These are phyloP conservation scores for Wickerhamiella siamensis DNA, from an alignment of 805 yeast species.

Conservation along the genomic window DNA sequence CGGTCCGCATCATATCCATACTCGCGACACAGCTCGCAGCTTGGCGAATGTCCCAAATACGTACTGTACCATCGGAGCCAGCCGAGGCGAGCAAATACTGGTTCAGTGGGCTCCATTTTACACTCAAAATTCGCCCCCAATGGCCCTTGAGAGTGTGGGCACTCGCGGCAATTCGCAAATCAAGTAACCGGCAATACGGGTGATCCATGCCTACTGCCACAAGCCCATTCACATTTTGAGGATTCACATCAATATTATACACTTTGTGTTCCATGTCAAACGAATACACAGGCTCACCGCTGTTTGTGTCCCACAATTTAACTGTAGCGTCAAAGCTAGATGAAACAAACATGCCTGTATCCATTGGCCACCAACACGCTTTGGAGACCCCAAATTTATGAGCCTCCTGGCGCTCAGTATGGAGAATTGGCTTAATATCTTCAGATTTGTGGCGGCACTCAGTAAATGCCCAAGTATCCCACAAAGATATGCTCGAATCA, in stretches of 20 bases:
- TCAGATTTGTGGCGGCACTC: conserved; percentile 4
- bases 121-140: conserved; percentile 37
- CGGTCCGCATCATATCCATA: conserved; percentile 42
- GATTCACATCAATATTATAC: conserved; percentile 48
- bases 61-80: conserved; percentile 64
- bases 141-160: conserved; percentile 60
- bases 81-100: conserved; percentile 59
- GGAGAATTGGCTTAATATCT: conserved; percentile 6
- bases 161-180: conserved; percentile 56
- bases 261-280: conserved; percentile 50
- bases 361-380: conserved; percentile 79
- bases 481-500: conserved; percentile 50
- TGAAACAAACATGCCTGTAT: conserved; percentile 71
- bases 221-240: conserved; percentile 30
- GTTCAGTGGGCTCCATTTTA: conserved; percentile 62
- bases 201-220: conserved; percentile 63
- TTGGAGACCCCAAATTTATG: conserved; percentile 65
- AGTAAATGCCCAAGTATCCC: conserved; percentile 37
- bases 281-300: conserved; percentile 48
- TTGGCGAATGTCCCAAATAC: conserved; percentile 75
- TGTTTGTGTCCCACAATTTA: conserved; percentile 68
- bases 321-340: conserved; percentile 68
- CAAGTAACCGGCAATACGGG: conserved; percentile 53
- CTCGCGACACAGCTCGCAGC: conserved; percentile 48
- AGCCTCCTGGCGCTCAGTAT: conserved; percentile 22